Evolutionary conservation across 2,329 filamentous ascomycete species (phyloP).

Genomic region (Penicillium sclerotigenum): DNA sequence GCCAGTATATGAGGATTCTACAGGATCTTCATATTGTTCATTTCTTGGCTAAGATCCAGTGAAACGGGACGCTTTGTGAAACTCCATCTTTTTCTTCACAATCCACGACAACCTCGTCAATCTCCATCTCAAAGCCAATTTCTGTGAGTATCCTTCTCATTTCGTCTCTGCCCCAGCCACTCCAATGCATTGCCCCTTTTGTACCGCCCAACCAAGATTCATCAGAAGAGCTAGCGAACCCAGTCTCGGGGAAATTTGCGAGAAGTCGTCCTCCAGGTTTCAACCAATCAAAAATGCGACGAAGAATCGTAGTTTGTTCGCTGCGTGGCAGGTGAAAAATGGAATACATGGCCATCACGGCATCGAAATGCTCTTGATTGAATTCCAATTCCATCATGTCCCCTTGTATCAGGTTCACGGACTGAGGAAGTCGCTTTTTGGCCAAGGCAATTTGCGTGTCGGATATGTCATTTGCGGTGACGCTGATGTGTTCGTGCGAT

Average conservation of each 20-base stretch:
- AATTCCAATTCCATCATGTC: slow-evolving; percentile 46
- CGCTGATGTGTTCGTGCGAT: slow-evolving; percentile 18
- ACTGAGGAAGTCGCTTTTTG: slow-evolving; percentile 17
- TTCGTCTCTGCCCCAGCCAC: slow-evolving; percentile 37
- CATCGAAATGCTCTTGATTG: slow-evolving; percentile 42
- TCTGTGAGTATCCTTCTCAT: slow-evolving; percentile 28
- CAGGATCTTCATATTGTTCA: background rate
- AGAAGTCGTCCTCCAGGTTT: slow-evolving; percentile 52
- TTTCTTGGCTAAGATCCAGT: slow-evolving; percentile 21
- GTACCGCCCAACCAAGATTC: slow-evolving; percentile 35
- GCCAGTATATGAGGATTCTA: background rate
- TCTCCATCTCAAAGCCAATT: slow-evolving; percentile 20
- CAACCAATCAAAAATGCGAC: slow-evolving; percentile 49
- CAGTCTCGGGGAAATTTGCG: slow-evolving; percentile 44
- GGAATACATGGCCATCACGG: slow-evolving; percentile 53
- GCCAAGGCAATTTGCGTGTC: slow-evolving; percentile 39
- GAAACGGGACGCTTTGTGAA: slow-evolving; percentile 12
- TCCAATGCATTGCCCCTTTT: slow-evolving; percentile 40
- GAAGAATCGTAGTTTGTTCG: slow-evolving; percentile 50
- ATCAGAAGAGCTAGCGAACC: slow-evolving; percentile 16
- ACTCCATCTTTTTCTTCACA: slow-evolving; percentile 18
- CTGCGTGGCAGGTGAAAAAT: slow-evolving; percentile 54
- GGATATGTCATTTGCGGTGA: slow-evolving; percentile 47
- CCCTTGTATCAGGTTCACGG: slow-evolving; percentile 32
- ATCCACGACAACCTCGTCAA: slow-evolving; percentile 26